Evolutionary conservation across 208 protist species (phyloP).

Genomic region (Trypanosoma scelopori): DNA sequence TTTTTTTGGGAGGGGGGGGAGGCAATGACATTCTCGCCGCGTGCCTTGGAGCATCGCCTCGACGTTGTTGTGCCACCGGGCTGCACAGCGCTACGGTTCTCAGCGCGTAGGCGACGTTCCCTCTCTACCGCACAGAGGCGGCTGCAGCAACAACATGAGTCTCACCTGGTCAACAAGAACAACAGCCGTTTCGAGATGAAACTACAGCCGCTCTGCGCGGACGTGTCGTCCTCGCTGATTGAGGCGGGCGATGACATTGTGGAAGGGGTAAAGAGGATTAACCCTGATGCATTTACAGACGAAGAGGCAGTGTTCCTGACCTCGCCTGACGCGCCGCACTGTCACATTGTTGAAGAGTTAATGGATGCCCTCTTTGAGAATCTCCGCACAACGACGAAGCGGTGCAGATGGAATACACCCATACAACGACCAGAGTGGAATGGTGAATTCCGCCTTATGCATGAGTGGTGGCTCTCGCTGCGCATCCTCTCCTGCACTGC

Average conservation of each 20-base stretch:
- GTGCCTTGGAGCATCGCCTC: too few relatives aligned
- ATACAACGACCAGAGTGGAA: conserved; percentile 39
- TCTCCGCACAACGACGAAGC: conserved; percentile 9
- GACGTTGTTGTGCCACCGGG: neutral
- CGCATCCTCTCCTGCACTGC: conserved; percentile 26
- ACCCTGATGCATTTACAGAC: conserved; percentile 46
- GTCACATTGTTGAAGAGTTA: conserved; percentile 27
- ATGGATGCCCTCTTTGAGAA: conserved; percentile 21
- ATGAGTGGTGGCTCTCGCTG: conserved; percentile 74
- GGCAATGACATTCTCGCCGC: too few relatives aligned
- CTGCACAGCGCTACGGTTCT: conserved; percentile 8
- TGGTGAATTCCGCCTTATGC: conserved; percentile 61
- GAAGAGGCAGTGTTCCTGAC: conserved; percentile 43
- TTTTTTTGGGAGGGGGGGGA: too few relatives aligned
- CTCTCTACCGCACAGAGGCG: neutral
- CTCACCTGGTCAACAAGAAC: neutral
- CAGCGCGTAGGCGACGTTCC: neutral
- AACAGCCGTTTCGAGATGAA: neutral
- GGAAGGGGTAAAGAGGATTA: conserved; percentile 28
- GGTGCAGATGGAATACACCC: conserved; percentile 45
- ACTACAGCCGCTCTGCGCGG: neutral
- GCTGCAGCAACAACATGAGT: neutral
- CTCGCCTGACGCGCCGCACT: conserved; percentile 35
- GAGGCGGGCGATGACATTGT: conserved; percentile 23
- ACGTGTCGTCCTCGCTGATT: neutral